Evolutionary conservation across 331 rosid genomes (phyloP).

Genomic region (Malus hybrid): DNA sequence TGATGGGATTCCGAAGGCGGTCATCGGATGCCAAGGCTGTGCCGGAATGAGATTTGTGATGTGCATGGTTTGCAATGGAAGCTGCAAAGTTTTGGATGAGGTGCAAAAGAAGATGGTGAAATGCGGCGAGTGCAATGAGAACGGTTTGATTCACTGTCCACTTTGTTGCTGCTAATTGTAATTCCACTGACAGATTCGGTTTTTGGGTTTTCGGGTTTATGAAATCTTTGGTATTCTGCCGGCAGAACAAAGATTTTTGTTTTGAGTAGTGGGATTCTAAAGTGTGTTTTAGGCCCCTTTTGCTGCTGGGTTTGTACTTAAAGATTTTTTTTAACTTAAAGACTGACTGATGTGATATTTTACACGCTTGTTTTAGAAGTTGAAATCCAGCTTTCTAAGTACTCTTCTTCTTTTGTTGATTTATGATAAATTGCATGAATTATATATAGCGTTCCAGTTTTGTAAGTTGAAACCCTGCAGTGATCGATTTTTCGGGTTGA

Average conservation of each 20-base stretch:
- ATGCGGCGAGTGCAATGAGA: slow-evolving; percentile 81
- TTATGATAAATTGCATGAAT: no score
- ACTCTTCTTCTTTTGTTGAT: not conserved
- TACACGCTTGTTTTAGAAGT: not conserved
- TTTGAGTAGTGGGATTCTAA: slow-evolving; percentile 37
- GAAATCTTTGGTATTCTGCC: slow-evolving; percentile 1
- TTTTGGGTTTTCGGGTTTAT: not conserved
- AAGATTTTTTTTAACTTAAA: not conserved
- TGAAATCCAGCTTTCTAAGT: not conserved
- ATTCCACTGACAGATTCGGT: not conserved
- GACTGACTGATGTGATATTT: not conserved
- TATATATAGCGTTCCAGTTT: no score
- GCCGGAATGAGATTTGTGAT: slow-evolving; percentile 71
- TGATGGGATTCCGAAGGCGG: slow-evolving; percentile 55
- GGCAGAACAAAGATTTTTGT: slow-evolving; percentile 13
- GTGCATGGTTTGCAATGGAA: slow-evolving; percentile 76
- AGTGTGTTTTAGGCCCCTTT: slow-evolving; percentile 61
- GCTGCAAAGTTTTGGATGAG: slow-evolving; percentile 76
- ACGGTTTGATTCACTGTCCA: slow-evolving; percentile 80
- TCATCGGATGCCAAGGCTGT: slow-evolving; percentile 63
- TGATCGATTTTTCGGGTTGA: not conserved
- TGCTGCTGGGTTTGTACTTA: slow-evolving; percentile 2
- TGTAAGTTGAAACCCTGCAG: no score
- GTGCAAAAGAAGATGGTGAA: slow-evolving; percentile 42
- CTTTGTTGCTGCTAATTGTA: slow-evolving; percentile 45